Conservation (phyloP, 257 asterid genomes). For the Nicotiana sylvestris region DNA sequence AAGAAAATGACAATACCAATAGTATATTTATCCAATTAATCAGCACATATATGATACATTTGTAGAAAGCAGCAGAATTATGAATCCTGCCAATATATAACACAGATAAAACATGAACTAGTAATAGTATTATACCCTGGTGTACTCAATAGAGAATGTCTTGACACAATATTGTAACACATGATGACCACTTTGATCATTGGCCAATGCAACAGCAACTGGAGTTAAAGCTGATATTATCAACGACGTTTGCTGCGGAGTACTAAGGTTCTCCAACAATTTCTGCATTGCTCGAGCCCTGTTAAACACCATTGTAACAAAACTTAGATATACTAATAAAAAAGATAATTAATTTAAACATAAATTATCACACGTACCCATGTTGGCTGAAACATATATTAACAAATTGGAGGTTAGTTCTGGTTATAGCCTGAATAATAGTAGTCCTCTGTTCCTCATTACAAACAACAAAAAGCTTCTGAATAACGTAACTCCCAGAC, state of each 20-base stretch:
- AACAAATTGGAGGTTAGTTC: slow-evolving; percentile 30
- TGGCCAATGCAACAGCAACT: slow-evolving; percentile 46
- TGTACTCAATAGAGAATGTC: slow-evolving; percentile 48
- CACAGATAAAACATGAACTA: no score
- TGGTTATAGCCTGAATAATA: slow-evolving; percentile 39
- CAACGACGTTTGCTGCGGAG: slow-evolving; percentile 48
- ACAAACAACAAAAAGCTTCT: slow-evolving; percentile 48
- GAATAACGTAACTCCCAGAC: slow-evolving; percentile 50
- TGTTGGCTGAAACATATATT: slow-evolving; percentile 37
- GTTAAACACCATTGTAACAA: neutral
- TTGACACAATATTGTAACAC: slow-evolving; percentile 48
- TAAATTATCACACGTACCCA: slow-evolving; percentile 43
- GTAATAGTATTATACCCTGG: slow-evolving; percentile 32
- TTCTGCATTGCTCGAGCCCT: slow-evolving; percentile 54
- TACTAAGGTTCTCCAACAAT: slow-evolving; percentile 48
- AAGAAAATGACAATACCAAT: neutral
- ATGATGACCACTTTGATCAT: slow-evolving; percentile 65
- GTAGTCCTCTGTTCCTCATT: slow-evolving; percentile 61
- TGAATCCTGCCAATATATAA: neutral
- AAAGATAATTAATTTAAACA: neutral
- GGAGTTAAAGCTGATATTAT: slow-evolving; percentile 35
- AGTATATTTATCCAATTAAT: no score
- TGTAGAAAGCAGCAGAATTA: neutral
- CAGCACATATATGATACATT: neutral
- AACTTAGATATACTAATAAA: neutral